Percentiles rank a stretch among this genome's conserved stretches.
phyloP scores from a whole-genome alignment of 768 basidiomycete genomes.

The Boletus edulis region DNA sequence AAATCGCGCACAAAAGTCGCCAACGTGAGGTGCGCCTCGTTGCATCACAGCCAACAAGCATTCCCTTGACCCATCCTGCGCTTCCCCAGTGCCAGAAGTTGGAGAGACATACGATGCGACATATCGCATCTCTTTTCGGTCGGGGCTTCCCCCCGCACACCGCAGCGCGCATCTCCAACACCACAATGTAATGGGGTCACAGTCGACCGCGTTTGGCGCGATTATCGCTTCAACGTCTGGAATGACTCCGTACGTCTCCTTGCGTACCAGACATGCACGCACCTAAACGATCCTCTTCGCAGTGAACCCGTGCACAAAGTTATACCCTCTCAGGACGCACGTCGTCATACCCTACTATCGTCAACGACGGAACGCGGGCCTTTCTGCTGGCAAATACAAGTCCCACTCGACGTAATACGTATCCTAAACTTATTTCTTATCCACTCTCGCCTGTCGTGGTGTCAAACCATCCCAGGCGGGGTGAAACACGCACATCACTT shows the following conservation, averaged over 20 bases:
- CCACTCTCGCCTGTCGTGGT: slow-evolving; percentile 11
- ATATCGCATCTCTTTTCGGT: slow-evolving; percentile 60
- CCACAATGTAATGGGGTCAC: slow-evolving; percentile 51
- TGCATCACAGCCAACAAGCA: background rate
- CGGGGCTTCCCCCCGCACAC: slow-evolving; percentile 29
- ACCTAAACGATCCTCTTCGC: slow-evolving; percentile 7
- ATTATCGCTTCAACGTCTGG: slow-evolving; percentile 65
- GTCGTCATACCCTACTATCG: slow-evolving; percentile 28
- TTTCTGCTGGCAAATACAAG: slow-evolving; percentile 28
- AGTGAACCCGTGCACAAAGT: slow-evolving; percentile 19
- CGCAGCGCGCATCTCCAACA: slow-evolving; percentile 33
- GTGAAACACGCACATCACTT: slow-evolving; percentile 18
- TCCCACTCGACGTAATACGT: slow-evolving; percentile 30
- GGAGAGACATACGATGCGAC: slow-evolving; percentile 61
- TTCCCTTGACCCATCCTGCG: slow-evolving; percentile 1
- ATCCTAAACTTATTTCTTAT: slow-evolving; percentile 28
- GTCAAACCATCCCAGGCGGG: slow-evolving; percentile 7
- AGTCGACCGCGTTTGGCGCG: slow-evolving; percentile 66
- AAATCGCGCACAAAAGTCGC: slow-evolving; percentile 64
- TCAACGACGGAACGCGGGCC: slow-evolving; percentile 27
- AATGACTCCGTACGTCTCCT: slow-evolving; percentile 40
- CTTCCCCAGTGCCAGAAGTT: slow-evolving; percentile 54
- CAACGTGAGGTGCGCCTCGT: slow-evolving; percentile 58
- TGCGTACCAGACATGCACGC: background rate
- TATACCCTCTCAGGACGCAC: slow-evolving; percentile 26